Base-by-base conservation (phyloP, 352 stramenopile genomes). In the Blastocystis sp. region DNA sequence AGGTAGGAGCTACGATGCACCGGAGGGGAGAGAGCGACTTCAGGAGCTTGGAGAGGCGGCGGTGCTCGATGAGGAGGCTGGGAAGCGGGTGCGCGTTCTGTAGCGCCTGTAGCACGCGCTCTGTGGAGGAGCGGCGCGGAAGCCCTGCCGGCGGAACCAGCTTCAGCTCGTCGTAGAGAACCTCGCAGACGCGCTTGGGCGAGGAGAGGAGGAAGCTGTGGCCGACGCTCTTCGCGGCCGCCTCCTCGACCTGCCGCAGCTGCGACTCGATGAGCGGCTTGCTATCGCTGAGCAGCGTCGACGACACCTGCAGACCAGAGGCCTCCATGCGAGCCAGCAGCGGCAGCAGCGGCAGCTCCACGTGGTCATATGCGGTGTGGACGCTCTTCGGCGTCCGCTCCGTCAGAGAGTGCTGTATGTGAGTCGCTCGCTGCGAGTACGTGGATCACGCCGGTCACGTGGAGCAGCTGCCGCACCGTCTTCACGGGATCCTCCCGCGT, bases 161-260 rank as follows among this genome's bases (percentile, higher is more conserved):
- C 27, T 75, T 61, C 4, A 87, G 61, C n/a, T 78, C 57, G 24
- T 87, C 78, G 32, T 53, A 87, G 38, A 87, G 59, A 7, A 87
- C 63, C 21, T 53, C 42, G 14, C 59, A 72, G 32, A 77, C 57
- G 11, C 75, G 59, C 42, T 87, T 87, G 4, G 44, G 34, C 44
- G n/a, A 54, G 4, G 59, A 57, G 34, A 87, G 24, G 32, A 79
- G 18, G 44, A 87, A 67, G 21, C n/a, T 18, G 21, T 67, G 57
- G 14, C 78, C 78, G 0, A 57, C 42, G 14, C 34, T n/a, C n/a
- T 16, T 49, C 16, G 76, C 29, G 0, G 78, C 78, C 38, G 63
- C n/a, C 6, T 61, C 11, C 53, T 87, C 59, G 24, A 87, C 3
- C 16, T 78, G 14, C 61, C 27, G n/a, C 57, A 79, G 51, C 48